Evolutionary conservation across 345 rosid species (phyloP), one percentile per base, ranked within the genome.

Genomic region (Murraya koenigii): DNA sequence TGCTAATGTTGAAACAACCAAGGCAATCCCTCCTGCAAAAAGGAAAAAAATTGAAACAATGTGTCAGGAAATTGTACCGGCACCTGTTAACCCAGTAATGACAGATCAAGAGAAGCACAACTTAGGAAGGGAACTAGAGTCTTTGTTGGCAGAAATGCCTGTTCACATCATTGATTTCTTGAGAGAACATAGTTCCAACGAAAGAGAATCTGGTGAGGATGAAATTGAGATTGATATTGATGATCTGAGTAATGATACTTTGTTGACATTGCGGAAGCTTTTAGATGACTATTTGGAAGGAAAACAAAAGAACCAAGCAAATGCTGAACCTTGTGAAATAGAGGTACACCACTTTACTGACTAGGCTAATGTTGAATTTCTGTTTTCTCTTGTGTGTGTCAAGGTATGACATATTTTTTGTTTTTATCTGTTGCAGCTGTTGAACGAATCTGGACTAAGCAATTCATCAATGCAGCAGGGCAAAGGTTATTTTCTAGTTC

Each of bases 221-320:
- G 98, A 94, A 79, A 92, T 96, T 74, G 99, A 96, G 88, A 92
- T 96, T 76, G 99, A 96, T 83, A 94, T 96, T 74, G 95, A 96
- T 78, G 95, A 89, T 77, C 97, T 96, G 33, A 82, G 94, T 67
- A 87, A 89, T 84, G 98, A 94, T 82, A 90, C 92, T 44, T 80
- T 93, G 83, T 84, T 96, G 70, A 80, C 78, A 65, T 87, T 96
- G 77, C 80, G 88, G 77, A 89, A 88, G 80, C 92, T 96, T 79
- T 76, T 96, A 56, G 94, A 92, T 80, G 91, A 88, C 76, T 85
- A 88, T 85, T 72, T 90, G 61, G 88, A 79, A 69, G 89, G 89
- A 86, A 92, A 90, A 81, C 95, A 80, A 72, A 86, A 82, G 70
- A 88, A 78, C 60, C 91, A 81, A 72, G 71, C 84, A 0, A 87